Evolutionary conservation across 805 yeast species (phyloP).

Genomic region (Kregervanrija fluxuum): DNA sequence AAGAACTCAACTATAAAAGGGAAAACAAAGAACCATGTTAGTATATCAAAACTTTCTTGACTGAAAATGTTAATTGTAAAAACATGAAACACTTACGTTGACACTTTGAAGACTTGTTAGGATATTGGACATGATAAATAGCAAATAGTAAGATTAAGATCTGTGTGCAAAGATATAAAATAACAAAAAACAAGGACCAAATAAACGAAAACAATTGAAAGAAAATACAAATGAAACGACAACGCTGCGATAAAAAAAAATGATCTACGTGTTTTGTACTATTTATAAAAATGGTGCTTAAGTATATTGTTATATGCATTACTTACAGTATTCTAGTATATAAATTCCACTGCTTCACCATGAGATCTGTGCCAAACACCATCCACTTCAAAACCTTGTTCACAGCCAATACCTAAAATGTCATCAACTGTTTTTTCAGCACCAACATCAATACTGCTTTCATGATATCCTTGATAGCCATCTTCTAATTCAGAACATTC

Average conservation of each 20-base stretch:
- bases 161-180: neutral
- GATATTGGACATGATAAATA: slow-evolving; percentile 4
- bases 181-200: neutral
- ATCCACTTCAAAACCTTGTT: slow-evolving; percentile 24
- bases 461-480: slow-evolving; percentile 7
- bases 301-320: no score
- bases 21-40: neutral
- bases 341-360: slow-evolving; percentile 22
- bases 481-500: slow-evolving; percentile 20
- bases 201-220: no score
- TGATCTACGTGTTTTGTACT: no score
- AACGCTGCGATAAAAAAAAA: no score
- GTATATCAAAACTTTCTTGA: neutral
- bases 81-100: slow-evolving; percentile 8
- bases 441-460: neutral
- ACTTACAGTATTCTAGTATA: neutral
- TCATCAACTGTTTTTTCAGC: slow-evolving; percentile 9
- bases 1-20: slow-evolving; percentile 14
- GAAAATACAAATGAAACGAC: no score
- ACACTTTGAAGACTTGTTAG: slow-evolving; percentile 5
- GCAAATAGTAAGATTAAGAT: neutral
- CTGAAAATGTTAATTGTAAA: neutral
- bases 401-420: slow-evolving; percentile 29
- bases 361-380: slow-evolving; percentile 26
- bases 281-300: no score